Conservation (phyloP, 2,329 filamentous ascomycete species). For the Talaromyces sp. region DNA sequence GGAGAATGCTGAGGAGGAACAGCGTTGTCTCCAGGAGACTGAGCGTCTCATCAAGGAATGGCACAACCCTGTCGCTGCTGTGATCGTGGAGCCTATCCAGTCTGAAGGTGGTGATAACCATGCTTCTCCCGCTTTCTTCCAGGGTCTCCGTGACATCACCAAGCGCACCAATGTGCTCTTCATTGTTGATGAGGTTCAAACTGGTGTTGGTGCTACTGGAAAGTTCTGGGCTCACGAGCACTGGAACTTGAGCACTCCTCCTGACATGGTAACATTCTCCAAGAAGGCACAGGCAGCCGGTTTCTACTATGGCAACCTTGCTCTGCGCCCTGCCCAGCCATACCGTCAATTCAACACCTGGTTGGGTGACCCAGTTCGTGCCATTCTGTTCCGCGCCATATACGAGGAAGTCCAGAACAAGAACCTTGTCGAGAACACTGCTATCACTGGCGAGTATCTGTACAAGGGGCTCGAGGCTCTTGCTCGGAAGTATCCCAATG, state of each 20-base stretch:
- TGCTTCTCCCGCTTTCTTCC: slow-evolving; percentile 84
- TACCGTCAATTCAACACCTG: slow-evolving; percentile 97
- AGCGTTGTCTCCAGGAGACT: slow-evolving; percentile 76
- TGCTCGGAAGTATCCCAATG: slow-evolving; percentile 67
- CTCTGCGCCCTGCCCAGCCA: slow-evolving; percentile 82
- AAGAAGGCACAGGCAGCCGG: slow-evolving; percentile 95
- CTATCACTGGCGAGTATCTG: slow-evolving; percentile 74
- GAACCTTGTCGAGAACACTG: slow-evolving; percentile 77
- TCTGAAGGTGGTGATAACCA: slow-evolving; percentile 95
- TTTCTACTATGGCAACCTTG: slow-evolving; percentile 83
- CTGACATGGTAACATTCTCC: slow-evolving; percentile 92
- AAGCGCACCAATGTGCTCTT: slow-evolving; percentile 66
- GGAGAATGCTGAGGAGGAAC: slow-evolving; percentile 80
- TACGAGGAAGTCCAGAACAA: slow-evolving; percentile 74
- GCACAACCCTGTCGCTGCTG: slow-evolving; percentile 75
- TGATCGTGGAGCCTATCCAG: slow-evolving; percentile 87
- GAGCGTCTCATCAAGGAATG: slow-evolving; percentile 77
- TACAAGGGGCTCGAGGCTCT: slow-evolving; percentile 68
- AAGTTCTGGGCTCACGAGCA: slow-evolving; percentile 98
- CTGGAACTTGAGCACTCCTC: slow-evolving; percentile 76
- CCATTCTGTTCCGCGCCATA: slow-evolving; percentile 82
- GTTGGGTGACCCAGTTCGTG: slow-evolving; percentile 89
- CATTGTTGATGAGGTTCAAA: slow-evolving; percentile 94
- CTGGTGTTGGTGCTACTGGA: slow-evolving; percentile 85
- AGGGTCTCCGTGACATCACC: slow-evolving; percentile 74